Evolutionary conservation across 305 asterid species (phyloP).

Genomic region (Euphrasia arctica): DNA sequence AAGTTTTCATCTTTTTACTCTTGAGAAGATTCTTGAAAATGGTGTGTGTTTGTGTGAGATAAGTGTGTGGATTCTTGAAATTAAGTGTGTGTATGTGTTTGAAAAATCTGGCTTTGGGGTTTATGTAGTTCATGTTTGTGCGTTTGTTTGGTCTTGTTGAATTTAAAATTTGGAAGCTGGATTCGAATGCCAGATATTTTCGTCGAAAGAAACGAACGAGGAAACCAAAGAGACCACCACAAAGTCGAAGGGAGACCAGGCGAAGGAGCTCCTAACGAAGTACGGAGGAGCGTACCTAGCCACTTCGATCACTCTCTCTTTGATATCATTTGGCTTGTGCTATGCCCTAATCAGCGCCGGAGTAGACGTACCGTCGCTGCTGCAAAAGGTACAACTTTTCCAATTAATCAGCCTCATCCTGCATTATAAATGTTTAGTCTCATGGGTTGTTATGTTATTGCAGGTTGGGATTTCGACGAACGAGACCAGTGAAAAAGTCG

Average conservation of each 20-base stretch:
- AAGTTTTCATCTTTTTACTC: background rate
- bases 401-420: background rate
- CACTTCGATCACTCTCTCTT: conserved; percentile 85
- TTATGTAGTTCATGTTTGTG: background rate
- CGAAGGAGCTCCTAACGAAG: conserved; percentile 83
- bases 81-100: background rate
- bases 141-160: background rate
- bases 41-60: background rate
- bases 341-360: conserved; percentile 80
- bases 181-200: conserved; percentile 56
- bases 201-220: conserved; percentile 55
- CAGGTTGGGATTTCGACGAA: conserved; percentile 72
- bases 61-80: conserved; percentile 10
- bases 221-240: conserved; percentile 37
- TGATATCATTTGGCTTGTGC: conserved; percentile 83
- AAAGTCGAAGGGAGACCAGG: conserved; percentile 77
- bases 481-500: conserved; percentile 87
- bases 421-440: background rate
- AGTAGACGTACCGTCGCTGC: conserved; percentile 76
- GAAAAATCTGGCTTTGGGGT: background rate
- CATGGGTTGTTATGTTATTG: conserved; percentile 26
- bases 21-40: background rate
- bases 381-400: conserved; percentile 53
- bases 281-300: conserved; percentile 99
- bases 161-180: background rate